Evolutionary conservation across 352 stramenopile species (phyloP), one percentile per base, ranked within the genome.

Genomic region (Phytophthora aleatoria): DNA sequence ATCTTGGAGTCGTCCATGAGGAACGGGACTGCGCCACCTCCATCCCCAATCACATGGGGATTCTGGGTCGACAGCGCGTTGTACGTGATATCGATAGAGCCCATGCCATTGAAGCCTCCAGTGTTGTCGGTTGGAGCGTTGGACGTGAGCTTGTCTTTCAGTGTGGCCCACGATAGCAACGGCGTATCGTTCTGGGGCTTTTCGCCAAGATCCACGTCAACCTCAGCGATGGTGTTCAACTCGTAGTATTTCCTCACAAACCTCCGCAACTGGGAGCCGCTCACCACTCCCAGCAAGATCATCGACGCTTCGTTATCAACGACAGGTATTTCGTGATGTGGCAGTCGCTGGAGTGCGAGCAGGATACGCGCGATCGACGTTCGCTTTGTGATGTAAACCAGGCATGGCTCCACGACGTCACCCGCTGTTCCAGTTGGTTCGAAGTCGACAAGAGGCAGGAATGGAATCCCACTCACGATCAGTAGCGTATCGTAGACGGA

Each of bases 401-500:
- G 43, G 31, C 86, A 76, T 7, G 79, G 52, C 57, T 94, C 84
- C 15, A 93, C 83, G 27, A 96, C 79, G 51, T 94, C 86, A 6
- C 74, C 69, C 5, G 87, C 83, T 1, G 71, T 74, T 10, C 82
- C 59, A 10, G 70, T 68, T 7, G 79, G 66, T 5, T 93, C 83
- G 45, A 93, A 92, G 51, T 92, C 82, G 33, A 94, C 63, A 10
- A 94, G 77, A n/a, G 88, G 88, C 20, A 96, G 62, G 54, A 95
- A 95, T n/a, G 87, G 88, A 48, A 96, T 64, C 1, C 82, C 85
- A 39, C 75, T 89, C 33, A 87, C 77, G 12, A 91, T 67, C 11
- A 94, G 50, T 35, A 94, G 55, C n/a, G 84, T 95, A 66, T 95
- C 88, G 57, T 96, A 96, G 2, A 96, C 77, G 1, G 88, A 95